Percentiles rank a stretch among this genome's conserved stretches.
phyloP scores from a whole-genome alignment of 2,329 filamentous ascomycete genomes.

The Aspergillus thermomutatus region DNA sequence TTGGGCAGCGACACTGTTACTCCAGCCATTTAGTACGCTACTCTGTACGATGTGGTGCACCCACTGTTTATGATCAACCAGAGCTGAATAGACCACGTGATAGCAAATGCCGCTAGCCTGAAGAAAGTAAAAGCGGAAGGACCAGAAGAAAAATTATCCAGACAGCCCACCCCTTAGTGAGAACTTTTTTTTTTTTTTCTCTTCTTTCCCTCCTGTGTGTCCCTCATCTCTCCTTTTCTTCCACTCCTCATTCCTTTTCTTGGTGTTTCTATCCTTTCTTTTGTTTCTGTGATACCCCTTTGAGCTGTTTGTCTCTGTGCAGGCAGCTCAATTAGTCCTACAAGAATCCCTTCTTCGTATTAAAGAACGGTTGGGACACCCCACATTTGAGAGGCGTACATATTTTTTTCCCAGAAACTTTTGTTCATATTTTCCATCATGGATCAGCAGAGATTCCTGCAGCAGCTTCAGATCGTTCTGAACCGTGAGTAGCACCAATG shows the following conservation, averaged over 20 bases:
- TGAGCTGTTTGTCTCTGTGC: constrained; percentile 29
- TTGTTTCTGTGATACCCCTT: constrained; percentile 30
- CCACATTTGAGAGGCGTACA: constrained; percentile 7
- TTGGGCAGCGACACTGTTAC: not conserved
- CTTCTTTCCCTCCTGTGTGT: constrained; percentile 10
- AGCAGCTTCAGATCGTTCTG: constrained; percentile 82
- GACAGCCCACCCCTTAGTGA: constrained; percentile 16
- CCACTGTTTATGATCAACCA: not conserved
- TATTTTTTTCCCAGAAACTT: constrained; percentile 6
- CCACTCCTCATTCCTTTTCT: constrained; percentile 19
- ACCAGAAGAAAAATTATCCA: not conserved
- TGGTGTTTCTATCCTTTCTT: constrained; percentile 19
- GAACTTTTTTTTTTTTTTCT: constrained; percentile 16
- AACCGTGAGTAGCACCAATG: constrained; percentile 62
- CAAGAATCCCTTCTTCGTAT: constrained; percentile 9
- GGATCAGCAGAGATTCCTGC: constrained; percentile 79
- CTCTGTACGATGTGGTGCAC: too few species aligned
- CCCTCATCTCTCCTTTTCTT: constrained; percentile 17
- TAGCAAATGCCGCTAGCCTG: not conserved
- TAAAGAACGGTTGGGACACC: constrained; percentile 17
- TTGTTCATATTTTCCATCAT: constrained; percentile 44
- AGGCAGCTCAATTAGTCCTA: constrained; percentile 26
- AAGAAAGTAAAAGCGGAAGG: not conserved
- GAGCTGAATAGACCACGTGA: not conserved
- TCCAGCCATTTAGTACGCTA: not conserved